Percentiles rank a stretch among this genome's conserved stretches.
Evolutionary conservation across 169 alveolate species (phyloP).

Genomic region (Plasmodium vinckei): DNA sequence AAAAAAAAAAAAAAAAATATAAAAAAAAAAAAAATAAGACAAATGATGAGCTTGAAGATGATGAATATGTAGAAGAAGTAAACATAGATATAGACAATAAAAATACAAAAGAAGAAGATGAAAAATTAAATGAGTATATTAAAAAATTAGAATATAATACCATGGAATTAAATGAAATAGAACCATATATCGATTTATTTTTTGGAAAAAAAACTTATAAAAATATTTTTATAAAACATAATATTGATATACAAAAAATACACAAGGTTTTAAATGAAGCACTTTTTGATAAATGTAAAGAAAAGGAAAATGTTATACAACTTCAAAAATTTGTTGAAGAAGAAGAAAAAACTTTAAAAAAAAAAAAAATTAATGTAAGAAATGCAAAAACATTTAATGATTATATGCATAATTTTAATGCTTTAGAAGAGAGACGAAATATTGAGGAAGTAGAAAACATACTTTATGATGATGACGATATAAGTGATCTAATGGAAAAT

Average conservation of each 20-base stretch:
- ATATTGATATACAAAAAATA: conserved; percentile 49
- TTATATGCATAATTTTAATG: conserved; percentile 17
- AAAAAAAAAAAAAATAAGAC: neutral
- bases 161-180: conserved; percentile 26
- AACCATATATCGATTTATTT: conserved; percentile 44
- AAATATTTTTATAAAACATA: conserved; percentile 30
- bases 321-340: conserved; percentile 52
- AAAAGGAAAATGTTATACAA: conserved; percentile 47
- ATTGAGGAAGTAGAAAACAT: conserved; percentile 26
- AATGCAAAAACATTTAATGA: conserved; percentile 45
- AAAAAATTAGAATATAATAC: conserved; percentile 43
- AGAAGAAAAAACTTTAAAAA: conserved; percentile 29
- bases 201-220: conserved; percentile 66
- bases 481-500: neutral
- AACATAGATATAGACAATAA: conserved; percentile 52
- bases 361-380: conserved; percentile 50
- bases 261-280: conserved; percentile 18
- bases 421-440: conserved; percentile 39
- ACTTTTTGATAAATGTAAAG: conserved; percentile 56
- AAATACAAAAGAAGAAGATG: conserved; percentile 68
- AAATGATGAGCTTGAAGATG: neutral
- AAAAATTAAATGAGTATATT: conserved; percentile 35
- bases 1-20: conserved; percentile 26
- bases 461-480: conserved; percentile 29
- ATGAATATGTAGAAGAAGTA: conserved; percentile 18